Base-by-base conservation (phyloP, 352 stramenopile genomes). In the Phytopythium montanum region DNA sequence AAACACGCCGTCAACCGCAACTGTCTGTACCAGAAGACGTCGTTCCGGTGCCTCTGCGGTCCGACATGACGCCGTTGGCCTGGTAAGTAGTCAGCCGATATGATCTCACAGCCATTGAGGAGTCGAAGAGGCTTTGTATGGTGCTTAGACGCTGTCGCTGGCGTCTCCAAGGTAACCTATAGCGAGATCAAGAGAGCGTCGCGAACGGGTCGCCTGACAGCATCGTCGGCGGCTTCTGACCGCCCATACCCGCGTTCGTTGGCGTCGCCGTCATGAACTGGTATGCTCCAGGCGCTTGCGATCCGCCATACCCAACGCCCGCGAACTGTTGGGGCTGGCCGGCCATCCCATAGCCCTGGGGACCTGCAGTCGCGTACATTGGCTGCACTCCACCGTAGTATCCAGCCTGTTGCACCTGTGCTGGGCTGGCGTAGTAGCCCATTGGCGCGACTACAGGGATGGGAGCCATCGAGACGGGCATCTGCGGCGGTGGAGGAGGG, bases 1-100 rank as follows among this genome's bases (percentile, higher is more conserved):
- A 48, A 79, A 10, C 80, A 91, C 55, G 72, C 80, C 5, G 76
- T 92, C 25, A 94, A 94, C 56, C 76, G 70, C 44, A 88, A 92
- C 57, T 94, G 84, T 45, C 54, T 92, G 55, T 79, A 82, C 44
- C 75, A 90, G 55, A 89, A 88, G 56, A 84, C 78, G 2, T 76
- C 73, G 5, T 72, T 90, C 51, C 62, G 49, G 13, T 93, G 84
- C 41, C 44, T 88, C 14, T 93, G 84, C 34, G 84, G 84, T 19
- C 81, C 84, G 16, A 91, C 71, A 25, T 93, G 60, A 85, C 9
- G 19, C 41, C 10, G 8, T 13, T 29, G 12, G 21, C 2, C n/a
- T 2, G 21, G 3, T 10, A 7, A 3, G 42, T 12, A n/a, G 10
- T 31, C 21, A 50, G 3, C 42, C 44, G 29, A 3, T 29, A 19